Evolutionary conservation across 495 filamentous ascomycete genomes (phyloP).

Genomic region (Penicillium manginii): DNA sequence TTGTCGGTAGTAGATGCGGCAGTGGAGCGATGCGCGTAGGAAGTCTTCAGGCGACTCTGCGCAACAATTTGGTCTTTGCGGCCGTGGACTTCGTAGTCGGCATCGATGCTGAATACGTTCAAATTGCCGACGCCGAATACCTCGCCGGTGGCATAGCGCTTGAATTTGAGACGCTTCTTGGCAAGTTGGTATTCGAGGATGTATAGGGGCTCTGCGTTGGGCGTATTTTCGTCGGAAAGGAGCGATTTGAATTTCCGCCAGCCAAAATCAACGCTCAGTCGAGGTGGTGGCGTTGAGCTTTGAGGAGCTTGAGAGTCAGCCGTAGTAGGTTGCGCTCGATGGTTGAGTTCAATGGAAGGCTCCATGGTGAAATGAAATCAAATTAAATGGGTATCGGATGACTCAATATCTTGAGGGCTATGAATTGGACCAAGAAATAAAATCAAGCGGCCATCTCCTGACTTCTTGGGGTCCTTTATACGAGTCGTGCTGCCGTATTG

Average conservation of each 20-base stretch:
- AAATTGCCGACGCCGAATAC: constrained; percentile 29
- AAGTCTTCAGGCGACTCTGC: constrained; percentile 33
- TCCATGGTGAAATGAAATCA: constrained; percentile 5
- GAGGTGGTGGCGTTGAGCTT: constrained; percentile 8
- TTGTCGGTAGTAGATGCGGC: constrained; percentile 21
- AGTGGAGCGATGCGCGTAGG: constrained; percentile 36
- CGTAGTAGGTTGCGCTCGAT: background rate
- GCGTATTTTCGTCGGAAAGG: constrained; percentile 20
- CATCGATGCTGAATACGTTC: constrained; percentile 32
- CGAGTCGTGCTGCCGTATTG: background rate
- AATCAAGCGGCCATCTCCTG: background rate
- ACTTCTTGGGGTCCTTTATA: background rate
- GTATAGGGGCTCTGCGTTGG: constrained; percentile 21
- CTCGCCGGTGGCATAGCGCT: background rate
- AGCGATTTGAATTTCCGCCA: constrained; percentile 33
- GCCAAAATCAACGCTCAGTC: constrained; percentile 29
- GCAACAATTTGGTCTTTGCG: constrained; percentile 29
- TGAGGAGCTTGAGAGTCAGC: background rate
- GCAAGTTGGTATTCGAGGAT: constrained; percentile 22
- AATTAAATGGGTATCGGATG: too few relatives aligned
- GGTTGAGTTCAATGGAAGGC: background rate
- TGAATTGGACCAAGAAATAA: background rate
- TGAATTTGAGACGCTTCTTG: background rate
- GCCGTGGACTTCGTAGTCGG: constrained; percentile 32
- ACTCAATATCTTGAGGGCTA: background rate